Percentiles rank a stretch among this genome's conserved stretches.
These are phyloP conservation scores for Mycena sp. DNA, from an alignment of 1,284 basidiomycete species.

Conservation along the genomic window DNA sequence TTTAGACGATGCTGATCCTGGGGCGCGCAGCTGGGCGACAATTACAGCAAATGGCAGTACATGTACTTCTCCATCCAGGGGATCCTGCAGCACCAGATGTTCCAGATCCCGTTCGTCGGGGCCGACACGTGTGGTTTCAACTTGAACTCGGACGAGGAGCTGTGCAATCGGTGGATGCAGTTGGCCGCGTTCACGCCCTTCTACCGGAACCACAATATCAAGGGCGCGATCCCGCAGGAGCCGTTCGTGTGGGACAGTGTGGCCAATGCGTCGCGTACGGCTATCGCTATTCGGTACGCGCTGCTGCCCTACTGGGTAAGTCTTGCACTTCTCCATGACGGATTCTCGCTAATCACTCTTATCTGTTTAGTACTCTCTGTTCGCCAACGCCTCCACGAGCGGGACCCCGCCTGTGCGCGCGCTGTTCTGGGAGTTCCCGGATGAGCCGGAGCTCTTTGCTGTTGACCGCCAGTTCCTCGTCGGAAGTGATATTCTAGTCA, in stretches of 20 bases:
- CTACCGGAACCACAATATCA: constrained; percentile 74
- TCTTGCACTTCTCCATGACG: constrained; percentile 22
- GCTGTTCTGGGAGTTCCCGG: constrained; percentile 80
- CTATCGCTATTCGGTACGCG: constrained; percentile 71
- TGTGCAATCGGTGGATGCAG: constrained; percentile 87
- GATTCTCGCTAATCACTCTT: constrained; percentile 5
- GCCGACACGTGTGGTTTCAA: constrained; percentile 77
- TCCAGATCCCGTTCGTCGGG: constrained; percentile 81
- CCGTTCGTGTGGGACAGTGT: constrained; percentile 83
- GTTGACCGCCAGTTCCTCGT: constrained; percentile 79
- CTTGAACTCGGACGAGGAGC: constrained; percentile 80
- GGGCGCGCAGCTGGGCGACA: constrained; percentile 69
- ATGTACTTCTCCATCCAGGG: constrained; percentile 70
- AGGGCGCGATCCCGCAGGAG: constrained; percentile 73
- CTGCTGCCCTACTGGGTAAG: constrained; percentile 80
- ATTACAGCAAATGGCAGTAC: constrained; percentile 74
- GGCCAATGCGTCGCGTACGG: constrained; percentile 72
- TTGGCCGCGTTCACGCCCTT: constrained; percentile 79
- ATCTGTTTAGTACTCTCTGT: constrained; percentile 68
- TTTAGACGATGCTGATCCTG: constrained; percentile 18
- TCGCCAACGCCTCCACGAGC: constrained; percentile 70
- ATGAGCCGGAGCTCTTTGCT: constrained; percentile 69
- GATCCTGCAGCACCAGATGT: constrained; percentile 79
- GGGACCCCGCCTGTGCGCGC: constrained; percentile 78
- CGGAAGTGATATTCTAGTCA: constrained; percentile 75